Conservation (phyloP, 768 basidiomycete species). For the Cystobasidium tubakii region DNA sequence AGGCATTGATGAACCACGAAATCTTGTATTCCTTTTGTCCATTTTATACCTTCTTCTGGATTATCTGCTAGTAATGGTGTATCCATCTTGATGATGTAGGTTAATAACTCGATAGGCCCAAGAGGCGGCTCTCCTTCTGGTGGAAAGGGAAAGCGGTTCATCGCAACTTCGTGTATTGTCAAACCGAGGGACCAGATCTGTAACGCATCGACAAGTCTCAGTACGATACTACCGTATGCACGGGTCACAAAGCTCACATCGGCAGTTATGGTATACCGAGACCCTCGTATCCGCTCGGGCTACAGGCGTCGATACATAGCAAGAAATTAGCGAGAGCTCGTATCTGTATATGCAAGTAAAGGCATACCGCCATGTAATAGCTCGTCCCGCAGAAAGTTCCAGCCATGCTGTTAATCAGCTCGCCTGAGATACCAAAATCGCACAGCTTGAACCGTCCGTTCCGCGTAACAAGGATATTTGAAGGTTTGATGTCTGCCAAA, state of each 20-base stretch:
- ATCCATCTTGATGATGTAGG: slow-evolving; percentile 76
- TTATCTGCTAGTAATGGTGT: slow-evolving; percentile 50
- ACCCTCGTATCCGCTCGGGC: slow-evolving; percentile 92
- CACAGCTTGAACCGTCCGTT: slow-evolving; percentile 54
- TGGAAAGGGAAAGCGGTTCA: slow-evolving; percentile 92
- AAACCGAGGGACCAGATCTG: slow-evolving; percentile 99
- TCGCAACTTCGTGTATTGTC: slow-evolving; percentile 83
- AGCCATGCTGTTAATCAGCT: slow-evolving; percentile 53
- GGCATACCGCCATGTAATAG: slow-evolving; percentile 63
- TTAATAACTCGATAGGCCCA: slow-evolving; percentile 87
- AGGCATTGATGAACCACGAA: slow-evolving; percentile 42
- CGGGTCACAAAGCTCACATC: slow-evolving; percentile 55
- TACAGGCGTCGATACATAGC: slow-evolving; percentile 46
- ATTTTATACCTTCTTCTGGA: slow-evolving; percentile 42
- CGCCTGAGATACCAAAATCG: slow-evolving; percentile 55
- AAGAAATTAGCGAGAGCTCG: not conserved
- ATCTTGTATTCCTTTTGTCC: slow-evolving; percentile 45
- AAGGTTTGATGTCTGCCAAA: slow-evolving; percentile 53
- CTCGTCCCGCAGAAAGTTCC: slow-evolving; percentile 54
- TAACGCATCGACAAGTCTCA: slow-evolving; percentile 50
- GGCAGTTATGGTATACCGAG: slow-evolving; percentile 59
- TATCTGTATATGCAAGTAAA: too few relatives aligned
- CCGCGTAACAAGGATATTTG: slow-evolving; percentile 53
- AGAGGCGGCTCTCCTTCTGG: slow-evolving; percentile 59
- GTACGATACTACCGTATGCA: not conserved